Base-by-base conservation (phyloP, 805 yeast genomes). In the Ogataea minuta region DNA sequence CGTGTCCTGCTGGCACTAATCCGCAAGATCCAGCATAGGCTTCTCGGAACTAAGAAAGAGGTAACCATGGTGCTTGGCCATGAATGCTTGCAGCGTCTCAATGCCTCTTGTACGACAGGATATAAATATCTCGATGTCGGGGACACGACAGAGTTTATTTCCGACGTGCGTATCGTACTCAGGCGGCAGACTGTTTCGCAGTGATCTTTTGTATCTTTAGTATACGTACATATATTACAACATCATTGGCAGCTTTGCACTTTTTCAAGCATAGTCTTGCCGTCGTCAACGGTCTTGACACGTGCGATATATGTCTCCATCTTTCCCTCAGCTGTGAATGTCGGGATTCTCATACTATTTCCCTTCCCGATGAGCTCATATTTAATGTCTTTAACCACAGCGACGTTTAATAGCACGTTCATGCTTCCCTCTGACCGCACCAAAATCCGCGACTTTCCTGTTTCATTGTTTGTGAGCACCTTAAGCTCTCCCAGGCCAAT, bases 401-500 rank as follows among this genome's bases (percentile, higher is more conserved):
- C 63, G 10, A 79, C 68, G 58, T 91, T 91, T 44, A 91, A 63
- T 31, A 91, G 61, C 11, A 89, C 80, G 51, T 95, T 76, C 27
- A 84, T 82, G 27, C 88, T 80, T 20, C 96, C 96, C 41, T 90
- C 98, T 0, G 96, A 86, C 54, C 98, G 78, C 14, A 91, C 73
- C 25, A 91, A 65, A 10, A 86, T 64, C 59, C 98, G 77, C 3
- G 80, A 58, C 56, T 86, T 86, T 15, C 68, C 65, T 8, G 83
- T 79, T 2, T 67, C 71, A 36, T 72, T 72, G 52, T 82, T 72
- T 42, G 73, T 77, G 39, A 91, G 67, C 9, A 91, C 68, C 53
- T 87, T 84, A 50, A 89, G 68, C 35, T 82, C 90, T 3, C 98
- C 98, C 3, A 89, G 68, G 9, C 98, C 98, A 47, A 74, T 73